Conservation (phyloP, 2,329 filamentous ascomycete genomes). For the Paraconiothyrium sp. region DNA sequence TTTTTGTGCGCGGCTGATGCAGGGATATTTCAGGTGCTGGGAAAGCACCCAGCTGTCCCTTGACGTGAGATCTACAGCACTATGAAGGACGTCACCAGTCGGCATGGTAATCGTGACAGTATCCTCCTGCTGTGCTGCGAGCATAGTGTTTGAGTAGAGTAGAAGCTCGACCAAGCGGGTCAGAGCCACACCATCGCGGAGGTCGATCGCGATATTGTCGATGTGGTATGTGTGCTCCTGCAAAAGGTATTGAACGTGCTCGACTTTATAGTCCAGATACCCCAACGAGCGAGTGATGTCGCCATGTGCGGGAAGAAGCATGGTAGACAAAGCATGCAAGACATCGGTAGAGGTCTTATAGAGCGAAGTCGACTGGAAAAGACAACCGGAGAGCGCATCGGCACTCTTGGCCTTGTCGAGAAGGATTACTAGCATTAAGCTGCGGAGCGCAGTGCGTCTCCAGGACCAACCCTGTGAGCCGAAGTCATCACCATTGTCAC, state of each 20-base stretch:
- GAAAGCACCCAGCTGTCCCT: constrained; percentile 61
- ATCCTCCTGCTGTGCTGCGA: constrained; percentile 42
- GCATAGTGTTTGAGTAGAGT: constrained; percentile 55
- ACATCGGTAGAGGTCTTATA: constrained; percentile 66
- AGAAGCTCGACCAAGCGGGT: constrained; percentile 68
- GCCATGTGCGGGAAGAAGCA: constrained; percentile 68
- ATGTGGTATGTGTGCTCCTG: constrained; percentile 68
- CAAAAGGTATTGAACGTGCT: constrained; percentile 64
- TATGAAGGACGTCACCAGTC: constrained; percentile 55
- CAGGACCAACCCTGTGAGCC: constrained; percentile 60
- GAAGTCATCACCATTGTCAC: constrained; percentile 49
- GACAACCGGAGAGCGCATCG: constrained; percentile 50
- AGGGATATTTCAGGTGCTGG: constrained; percentile 67
- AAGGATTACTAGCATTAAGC: constrained; percentile 67
- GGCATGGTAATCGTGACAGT: constrained; percentile 58
- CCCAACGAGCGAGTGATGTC: constrained; percentile 65
- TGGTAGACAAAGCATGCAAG: constrained; percentile 60
- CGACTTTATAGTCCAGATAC: constrained; percentile 66
- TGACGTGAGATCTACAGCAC: constrained; percentile 39
- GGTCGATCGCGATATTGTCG: constrained; percentile 68
- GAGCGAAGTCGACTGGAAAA: constrained; percentile 63
- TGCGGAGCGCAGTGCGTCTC: constrained; percentile 65
- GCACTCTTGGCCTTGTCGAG: constrained; percentile 64
- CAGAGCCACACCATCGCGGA: constrained; percentile 69
- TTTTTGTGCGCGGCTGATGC: constrained; percentile 64